A percentile compares a stretch with the other conserved stretches of the same genome.
These are phyloP conservation scores for Berberis thunbergii DNA, from an alignment of 164 flowering plant species.

Conservation along the genomic window DNA sequence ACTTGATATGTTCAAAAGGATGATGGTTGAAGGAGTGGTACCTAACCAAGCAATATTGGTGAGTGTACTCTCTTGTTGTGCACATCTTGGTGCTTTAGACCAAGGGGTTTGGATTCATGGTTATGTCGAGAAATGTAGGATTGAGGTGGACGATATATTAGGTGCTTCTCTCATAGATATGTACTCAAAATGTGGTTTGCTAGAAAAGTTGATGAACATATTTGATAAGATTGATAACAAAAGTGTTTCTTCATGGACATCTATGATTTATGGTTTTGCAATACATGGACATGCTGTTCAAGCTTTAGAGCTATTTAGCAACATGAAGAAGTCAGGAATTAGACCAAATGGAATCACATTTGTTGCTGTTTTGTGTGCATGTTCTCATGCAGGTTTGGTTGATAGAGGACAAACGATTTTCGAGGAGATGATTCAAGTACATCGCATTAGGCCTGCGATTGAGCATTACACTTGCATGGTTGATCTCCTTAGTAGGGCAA, in stretches of 20 bases:
- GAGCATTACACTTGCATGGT: slow-evolving; percentile 8
- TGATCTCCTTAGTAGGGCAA: slow-evolving; percentile 6
- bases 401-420: slow-evolving; percentile 3
- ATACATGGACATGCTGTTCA: background rate
- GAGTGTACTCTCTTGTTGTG: slow-evolving; percentile 15
- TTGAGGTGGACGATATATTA: slow-evolving; percentile 3
- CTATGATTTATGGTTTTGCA: slow-evolving; percentile 7
- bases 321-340: background rate
- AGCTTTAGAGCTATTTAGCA: background rate
- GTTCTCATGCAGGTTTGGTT: slow-evolving; percentile 6
- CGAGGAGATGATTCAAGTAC: background rate
- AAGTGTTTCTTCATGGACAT: slow-evolving; percentile 3
- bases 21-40: slow-evolving; percentile 11
- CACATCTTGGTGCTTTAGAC: slow-evolving; percentile 19
- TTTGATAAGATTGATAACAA: background rate
- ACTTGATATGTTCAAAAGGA: slow-evolving; percentile 11
- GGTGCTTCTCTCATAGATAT: slow-evolving; percentile 6
- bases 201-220: background rate
- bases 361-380: slow-evolving; percentile 5
- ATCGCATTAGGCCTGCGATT: background rate
- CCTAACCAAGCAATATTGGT: slow-evolving; percentile 19
- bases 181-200: slow-evolving; percentile 6
- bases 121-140: slow-evolving; percentile 2
- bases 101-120: slow-evolving; percentile 10
- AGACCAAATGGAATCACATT: slow-evolving; percentile 4